Conservation (phyloP, 2,329 filamentous ascomycete genomes). For the Xylaria arbuscula region DNA sequence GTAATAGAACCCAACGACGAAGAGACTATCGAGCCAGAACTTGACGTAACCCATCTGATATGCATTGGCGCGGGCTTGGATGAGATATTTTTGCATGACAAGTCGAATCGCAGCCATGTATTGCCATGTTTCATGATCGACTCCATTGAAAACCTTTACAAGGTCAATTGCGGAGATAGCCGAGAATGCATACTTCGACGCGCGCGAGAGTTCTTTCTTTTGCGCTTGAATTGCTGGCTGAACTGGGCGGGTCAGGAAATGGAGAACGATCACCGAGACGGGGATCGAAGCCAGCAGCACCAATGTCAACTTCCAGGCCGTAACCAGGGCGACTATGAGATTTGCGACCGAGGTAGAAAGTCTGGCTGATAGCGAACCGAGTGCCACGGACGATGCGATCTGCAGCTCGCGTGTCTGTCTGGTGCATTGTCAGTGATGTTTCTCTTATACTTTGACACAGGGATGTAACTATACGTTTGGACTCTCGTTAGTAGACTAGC, state of each 20-base stretch:
- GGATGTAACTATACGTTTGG: slow-evolving; percentile 70
- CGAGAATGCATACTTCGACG: slow-evolving; percentile 77
- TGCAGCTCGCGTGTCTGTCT: slow-evolving; percentile 88
- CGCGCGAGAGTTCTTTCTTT: slow-evolving; percentile 72
- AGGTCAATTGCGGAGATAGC: slow-evolving; percentile 81
- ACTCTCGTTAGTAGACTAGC: slow-evolving; percentile 76
- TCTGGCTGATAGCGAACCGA: slow-evolving; percentile 76
- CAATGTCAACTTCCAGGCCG: slow-evolving; percentile 85
- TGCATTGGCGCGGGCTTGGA: slow-evolving; percentile 75
- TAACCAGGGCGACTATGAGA: slow-evolving; percentile 77
- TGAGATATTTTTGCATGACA: slow-evolving; percentile 72
- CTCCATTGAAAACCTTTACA: slow-evolving; percentile 86
- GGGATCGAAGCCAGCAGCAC: slow-evolving; percentile 81
- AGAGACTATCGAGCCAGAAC: slow-evolving; percentile 80
- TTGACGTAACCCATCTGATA: slow-evolving; percentile 78
- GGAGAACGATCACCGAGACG: slow-evolving; percentile 70
- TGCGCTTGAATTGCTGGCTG: slow-evolving; percentile 76
- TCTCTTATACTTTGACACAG: background rate
- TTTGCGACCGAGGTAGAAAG: slow-evolving; percentile 72
- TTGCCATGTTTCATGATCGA: slow-evolving; percentile 73
- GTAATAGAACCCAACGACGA: slow-evolving; percentile 92
- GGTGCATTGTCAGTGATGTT: slow-evolving; percentile 40
- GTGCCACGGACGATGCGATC: slow-evolving; percentile 79
- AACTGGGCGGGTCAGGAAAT: slow-evolving; percentile 69
- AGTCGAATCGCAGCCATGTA: slow-evolving; percentile 69